These are phyloP conservation scores for Scheffersomyces coipomensis DNA, from an alignment of 805 yeast genomes.

Conservation along the genomic window DNA sequence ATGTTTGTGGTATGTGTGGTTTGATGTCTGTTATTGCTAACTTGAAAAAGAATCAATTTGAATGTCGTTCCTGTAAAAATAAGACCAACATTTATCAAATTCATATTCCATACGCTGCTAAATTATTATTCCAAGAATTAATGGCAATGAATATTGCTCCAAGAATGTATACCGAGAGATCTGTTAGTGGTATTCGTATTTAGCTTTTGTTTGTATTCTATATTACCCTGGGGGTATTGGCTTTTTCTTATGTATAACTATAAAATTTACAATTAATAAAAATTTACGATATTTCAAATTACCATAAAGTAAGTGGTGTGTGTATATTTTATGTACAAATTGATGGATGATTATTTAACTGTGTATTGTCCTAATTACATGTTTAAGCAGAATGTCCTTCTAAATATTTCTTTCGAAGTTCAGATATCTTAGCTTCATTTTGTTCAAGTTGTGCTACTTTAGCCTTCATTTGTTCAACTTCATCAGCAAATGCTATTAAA, in stretches of 20 bases:
- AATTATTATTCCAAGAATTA: conserved; percentile 94
- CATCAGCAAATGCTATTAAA: conserved; percentile 81
- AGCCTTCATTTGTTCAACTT: conserved; percentile 51
- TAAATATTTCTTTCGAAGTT: conserved; percentile 35
- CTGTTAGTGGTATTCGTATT: conserved; percentile 50
- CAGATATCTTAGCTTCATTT: conserved; percentile 28
- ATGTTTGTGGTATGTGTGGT: conserved; percentile 98
- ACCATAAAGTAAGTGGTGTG: not conserved
- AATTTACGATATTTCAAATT: not conserved
- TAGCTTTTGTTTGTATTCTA: conserved; percentile 8
- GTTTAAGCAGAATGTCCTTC: conserved; percentile 10
- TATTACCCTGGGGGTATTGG: conserved; percentile 16
- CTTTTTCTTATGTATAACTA: conserved; percentile 5
- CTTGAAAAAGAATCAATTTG: conserved; percentile 95
- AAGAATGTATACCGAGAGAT: conserved; percentile 90
- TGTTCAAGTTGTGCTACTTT: conserved; percentile 39
- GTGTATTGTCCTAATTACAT: not conserved
- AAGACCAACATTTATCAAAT: conserved; percentile 97
- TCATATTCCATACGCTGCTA: conserved; percentile 98
- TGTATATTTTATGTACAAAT: not conserved
- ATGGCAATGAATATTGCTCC: conserved; percentile 99
- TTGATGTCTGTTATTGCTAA: conserved; percentile 97
- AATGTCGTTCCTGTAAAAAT: conserved; percentile 97
- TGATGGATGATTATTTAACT: not conserved
- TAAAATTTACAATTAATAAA: not conserved